A percentile compares a stretch with the other conserved stretches of the same genome.
Evolutionary conservation across 1,284 basidiomycete genomes (phyloP).

Genomic region (Malassezia psittaci): DNA sequence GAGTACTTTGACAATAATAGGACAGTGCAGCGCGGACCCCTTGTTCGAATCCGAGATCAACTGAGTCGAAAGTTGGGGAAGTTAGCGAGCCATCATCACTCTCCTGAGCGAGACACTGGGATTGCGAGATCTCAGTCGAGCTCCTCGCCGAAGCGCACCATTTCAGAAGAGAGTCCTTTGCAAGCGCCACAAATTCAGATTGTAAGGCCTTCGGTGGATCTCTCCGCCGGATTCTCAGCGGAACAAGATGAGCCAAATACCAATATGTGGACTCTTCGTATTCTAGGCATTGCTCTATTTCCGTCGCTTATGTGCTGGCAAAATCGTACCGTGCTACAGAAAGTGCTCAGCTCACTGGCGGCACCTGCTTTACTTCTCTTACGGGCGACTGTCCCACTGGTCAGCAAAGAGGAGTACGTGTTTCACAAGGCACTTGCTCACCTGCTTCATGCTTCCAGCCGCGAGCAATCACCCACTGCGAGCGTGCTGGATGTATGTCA

Average conservation of each 20-base stretch:
- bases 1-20: not conserved
- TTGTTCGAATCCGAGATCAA: not conserved
- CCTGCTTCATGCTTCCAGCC: not conserved
- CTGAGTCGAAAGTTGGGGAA: too few relatives aligned
- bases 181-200: not conserved
- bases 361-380: slow-evolving; percentile 74
- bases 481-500: slow-evolving; percentile 13
- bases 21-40: not conserved
- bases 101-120: not conserved
- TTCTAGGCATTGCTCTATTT: slow-evolving; percentile 55
- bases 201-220: not conserved
- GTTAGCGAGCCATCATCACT: too few relatives aligned
- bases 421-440: slow-evolving; percentile 27
- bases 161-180: not conserved
- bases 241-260: not conserved
- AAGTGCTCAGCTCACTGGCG: slow-evolving; percentile 67
- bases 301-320: slow-evolving; percentile 71
- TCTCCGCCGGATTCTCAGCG: not conserved
- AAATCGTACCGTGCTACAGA: slow-evolving; percentile 63
- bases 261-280: not conserved
- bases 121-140: not conserved
- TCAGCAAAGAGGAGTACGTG: slow-evolving; percentile 5
- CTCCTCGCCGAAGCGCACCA: not conserved
- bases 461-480: slow-evolving; percentile 10
- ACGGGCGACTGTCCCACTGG: slow-evolving; percentile 62